These are phyloP conservation scores for Chlorella sp. DNA, from an alignment of 139 green algal species.

Conservation along the genomic window DNA sequence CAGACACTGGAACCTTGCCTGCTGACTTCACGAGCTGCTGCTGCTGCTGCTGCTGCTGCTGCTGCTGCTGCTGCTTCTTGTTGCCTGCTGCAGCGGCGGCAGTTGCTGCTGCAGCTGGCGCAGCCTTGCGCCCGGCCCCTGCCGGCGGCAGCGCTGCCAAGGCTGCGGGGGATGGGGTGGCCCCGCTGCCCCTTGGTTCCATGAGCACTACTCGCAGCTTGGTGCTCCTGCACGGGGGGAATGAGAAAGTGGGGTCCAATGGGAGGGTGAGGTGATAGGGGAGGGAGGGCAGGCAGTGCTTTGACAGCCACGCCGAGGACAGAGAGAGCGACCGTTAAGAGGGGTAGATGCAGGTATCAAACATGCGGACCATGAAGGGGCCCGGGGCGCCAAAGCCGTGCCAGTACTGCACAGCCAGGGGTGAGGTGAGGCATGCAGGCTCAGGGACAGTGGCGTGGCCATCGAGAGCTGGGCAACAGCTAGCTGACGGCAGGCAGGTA, in stretches of 20 bases:
- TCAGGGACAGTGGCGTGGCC: too few species aligned
- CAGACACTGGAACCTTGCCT: background rate
- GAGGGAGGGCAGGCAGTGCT: too few species aligned
- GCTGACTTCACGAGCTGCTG: background rate
- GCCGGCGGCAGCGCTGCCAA: background rate
- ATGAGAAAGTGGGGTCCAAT: background rate
- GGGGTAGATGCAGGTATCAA: too few species aligned
- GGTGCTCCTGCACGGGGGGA: background rate
- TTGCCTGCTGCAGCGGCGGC: background rate
- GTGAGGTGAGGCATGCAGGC: too few species aligned
- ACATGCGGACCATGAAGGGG: background rate
- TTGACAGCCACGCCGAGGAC: too few species aligned
- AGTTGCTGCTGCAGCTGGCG: background rate
- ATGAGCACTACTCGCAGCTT: conserved; percentile 22
- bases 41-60: background rate
- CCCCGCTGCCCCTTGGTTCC: background rate
- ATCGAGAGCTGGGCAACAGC: too few species aligned
- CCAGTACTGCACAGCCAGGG: background rate
- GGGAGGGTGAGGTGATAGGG: background rate
- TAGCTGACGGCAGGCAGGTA: too few species aligned
- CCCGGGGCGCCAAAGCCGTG: background rate
- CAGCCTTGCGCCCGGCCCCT: background rate
- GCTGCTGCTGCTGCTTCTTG: background rate
- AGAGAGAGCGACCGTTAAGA: too few species aligned
- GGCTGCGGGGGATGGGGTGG: background rate